Conservation (phyloP, 2,329 filamentous ascomycete genomes). For the Aureobasidium sp. region DNA sequence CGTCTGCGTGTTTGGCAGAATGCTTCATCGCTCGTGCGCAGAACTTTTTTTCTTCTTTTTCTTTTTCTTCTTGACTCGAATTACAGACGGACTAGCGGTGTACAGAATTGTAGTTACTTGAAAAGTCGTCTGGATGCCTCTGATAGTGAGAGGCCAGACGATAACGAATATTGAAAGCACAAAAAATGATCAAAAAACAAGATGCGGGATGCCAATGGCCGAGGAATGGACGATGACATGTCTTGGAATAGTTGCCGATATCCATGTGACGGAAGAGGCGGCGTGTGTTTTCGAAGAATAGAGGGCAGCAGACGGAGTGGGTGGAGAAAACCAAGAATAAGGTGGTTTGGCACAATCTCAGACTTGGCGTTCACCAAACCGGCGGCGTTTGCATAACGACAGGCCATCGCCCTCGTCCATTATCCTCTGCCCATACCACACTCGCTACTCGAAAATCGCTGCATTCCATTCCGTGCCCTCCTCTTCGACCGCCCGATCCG, state of each 20-base stretch:
- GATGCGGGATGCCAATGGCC: too few relatives aligned
- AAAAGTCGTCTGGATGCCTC: neutral
- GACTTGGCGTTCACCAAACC: neutral
- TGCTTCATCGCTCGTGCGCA: neutral
- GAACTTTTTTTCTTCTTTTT: slow-evolving; percentile 1
- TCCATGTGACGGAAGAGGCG: neutral
- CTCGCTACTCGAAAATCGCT: slow-evolving; percentile 1
- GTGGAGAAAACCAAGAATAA: too few relatives aligned
- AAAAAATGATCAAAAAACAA: neutral
- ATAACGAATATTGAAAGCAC: slow-evolving; percentile 10
- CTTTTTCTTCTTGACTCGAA: slow-evolving; percentile 4
- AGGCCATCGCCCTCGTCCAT: neutral
- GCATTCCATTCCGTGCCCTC: neutral
- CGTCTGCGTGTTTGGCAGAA: slow-evolving; percentile 1
- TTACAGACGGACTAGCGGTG: neutral
- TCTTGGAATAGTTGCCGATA: neutral
- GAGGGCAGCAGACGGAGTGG: too few relatives aligned
- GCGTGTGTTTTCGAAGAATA: neutral
- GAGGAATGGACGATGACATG: neutral
- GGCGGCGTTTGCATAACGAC: neutral
- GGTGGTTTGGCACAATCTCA: neutral
- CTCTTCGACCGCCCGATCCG: neutral
- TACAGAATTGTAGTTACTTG: slow-evolving; percentile 13
- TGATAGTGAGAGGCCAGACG: slow-evolving; percentile 1
- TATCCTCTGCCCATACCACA: slow-evolving; percentile 9